These are phyloP conservation scores for Harrya chromipes DNA, from an alignment of 768 basidiomycete species.

Conservation along the genomic window DNA sequence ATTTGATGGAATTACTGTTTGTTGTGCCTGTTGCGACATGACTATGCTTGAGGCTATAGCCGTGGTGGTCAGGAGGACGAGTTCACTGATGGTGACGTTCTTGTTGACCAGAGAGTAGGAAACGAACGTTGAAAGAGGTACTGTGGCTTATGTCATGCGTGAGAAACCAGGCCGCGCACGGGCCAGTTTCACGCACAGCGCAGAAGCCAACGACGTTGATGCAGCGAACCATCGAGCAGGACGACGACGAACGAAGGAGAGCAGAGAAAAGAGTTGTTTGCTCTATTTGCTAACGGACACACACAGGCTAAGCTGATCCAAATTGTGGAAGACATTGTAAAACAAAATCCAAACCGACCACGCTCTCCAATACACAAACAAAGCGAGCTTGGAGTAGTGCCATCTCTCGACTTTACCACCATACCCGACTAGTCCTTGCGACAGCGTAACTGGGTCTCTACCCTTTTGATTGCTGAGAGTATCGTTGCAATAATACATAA, in stretches of 20 bases:
- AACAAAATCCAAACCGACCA: slow-evolving; percentile 56
- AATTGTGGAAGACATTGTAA: slow-evolving; percentile 73
- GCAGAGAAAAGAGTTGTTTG: slow-evolving; percentile 37
- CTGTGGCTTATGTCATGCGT: slow-evolving; percentile 55
- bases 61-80: slow-evolving; percentile 11
- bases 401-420: neutral
- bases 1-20: slow-evolving; percentile 59
- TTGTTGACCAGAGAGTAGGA: slow-evolving; percentile 25
- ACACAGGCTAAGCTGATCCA: slow-evolving; percentile 59
- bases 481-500: too few relatives aligned
- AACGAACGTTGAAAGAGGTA: slow-evolving; percentile 37
- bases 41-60: neutral
- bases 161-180: slow-evolving; percentile 51
- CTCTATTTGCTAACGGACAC: slow-evolving; percentile 60
- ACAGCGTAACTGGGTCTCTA: too few relatives aligned
- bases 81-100: slow-evolving; percentile 17
- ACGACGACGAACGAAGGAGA: slow-evolving; percentile 30
- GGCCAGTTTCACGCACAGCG: slow-evolving; percentile 40
- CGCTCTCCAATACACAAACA: slow-evolving; percentile 42
- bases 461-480: too few relatives aligned
- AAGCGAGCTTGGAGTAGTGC: slow-evolving; percentile 20
- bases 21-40: slow-evolving; percentile 53
- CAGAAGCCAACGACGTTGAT: slow-evolving; percentile 19
- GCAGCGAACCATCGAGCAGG: slow-evolving; percentile 21
- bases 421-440: too few relatives aligned